A percentile compares a stretch with the other conserved stretches of the same genome.
Evolutionary conservation across 2,329 filamentous ascomycete genomes (phyloP).

Genomic region (Cladophialophora yegresii): DNA sequence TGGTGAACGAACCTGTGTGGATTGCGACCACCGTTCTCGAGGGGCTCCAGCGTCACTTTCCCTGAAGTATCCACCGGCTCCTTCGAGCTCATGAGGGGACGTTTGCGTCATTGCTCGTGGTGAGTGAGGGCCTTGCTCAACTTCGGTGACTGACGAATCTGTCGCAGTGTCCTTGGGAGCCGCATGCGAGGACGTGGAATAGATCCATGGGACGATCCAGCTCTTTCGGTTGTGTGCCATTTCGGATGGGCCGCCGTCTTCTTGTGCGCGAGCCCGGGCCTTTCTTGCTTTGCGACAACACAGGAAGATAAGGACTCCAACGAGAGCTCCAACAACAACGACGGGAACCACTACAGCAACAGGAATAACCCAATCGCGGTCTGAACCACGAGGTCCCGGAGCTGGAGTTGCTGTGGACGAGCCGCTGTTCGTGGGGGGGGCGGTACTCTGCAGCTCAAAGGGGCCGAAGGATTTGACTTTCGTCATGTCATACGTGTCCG

Average conservation of each 20-base stretch:
- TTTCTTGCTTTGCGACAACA: constrained; percentile 48
- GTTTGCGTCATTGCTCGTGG: constrained; percentile 5
- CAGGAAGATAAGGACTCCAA: constrained; percentile 56
- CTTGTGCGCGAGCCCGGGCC: neutral
- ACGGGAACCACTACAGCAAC: constrained; percentile 64
- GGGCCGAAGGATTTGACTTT: constrained; percentile 62
- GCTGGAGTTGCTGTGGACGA: neutral
- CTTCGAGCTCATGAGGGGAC: constrained; percentile 15
- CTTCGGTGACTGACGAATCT: constrained; percentile 26
- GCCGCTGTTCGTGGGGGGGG: neutral
- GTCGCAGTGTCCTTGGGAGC: constrained; percentile 20
- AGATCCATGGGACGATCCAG: constrained; percentile 22
- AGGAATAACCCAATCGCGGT: constrained; percentile 52
- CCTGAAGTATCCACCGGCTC: constrained; percentile 13
- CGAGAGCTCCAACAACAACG: constrained; percentile 56
- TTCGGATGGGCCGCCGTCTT: neutral
- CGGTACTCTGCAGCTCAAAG: constrained; percentile 39
- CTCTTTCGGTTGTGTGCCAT: constrained; percentile 4
- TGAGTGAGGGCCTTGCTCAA: constrained; percentile 12
- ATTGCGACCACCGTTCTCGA: constrained; percentile 19
- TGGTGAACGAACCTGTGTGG: constrained; percentile 20
- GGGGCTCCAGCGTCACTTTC: neutral
- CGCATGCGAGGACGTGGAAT: constrained; percentile 5
- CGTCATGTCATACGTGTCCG: constrained; percentile 57
- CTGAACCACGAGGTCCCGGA: neutral